Percentiles rank a stretch among this genome's conserved stretches.
phyloP scores from a whole-genome alignment of 2,329 filamentous ascomycete species.

The Trichoderma harzianum region DNA sequence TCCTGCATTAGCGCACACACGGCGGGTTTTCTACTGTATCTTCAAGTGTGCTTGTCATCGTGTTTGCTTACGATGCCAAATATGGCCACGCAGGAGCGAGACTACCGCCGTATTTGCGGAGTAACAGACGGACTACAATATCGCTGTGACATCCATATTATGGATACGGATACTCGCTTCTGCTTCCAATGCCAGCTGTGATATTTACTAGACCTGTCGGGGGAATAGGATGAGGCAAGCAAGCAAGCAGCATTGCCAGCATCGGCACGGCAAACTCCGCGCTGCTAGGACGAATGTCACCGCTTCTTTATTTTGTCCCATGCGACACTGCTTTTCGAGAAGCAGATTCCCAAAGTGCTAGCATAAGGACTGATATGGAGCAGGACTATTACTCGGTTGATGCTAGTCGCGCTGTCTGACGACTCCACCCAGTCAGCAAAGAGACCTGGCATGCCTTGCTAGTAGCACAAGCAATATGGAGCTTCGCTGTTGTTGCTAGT shows the following conservation, averaged over 20 bases:
- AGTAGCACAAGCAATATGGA: constrained; percentile 3
- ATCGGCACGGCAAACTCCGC: background rate
- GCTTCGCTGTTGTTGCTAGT: background rate
- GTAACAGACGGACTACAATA: background rate
- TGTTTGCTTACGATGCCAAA: background rate
- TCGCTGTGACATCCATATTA: background rate
- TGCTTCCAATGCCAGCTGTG: background rate
- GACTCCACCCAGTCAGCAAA: constrained; percentile 13
- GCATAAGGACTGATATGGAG: background rate
- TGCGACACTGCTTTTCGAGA: background rate
- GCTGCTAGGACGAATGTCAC: background rate
- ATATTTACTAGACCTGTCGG: background rate
- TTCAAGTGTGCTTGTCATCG: background rate
- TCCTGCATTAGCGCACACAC: constrained; percentile 24
- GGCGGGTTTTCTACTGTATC: background rate
- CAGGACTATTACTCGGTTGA: background rate
- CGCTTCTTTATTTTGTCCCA: background rate
- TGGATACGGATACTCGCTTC: background rate
- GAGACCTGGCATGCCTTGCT: background rate
- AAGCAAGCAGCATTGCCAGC: background rate
- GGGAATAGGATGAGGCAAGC: background rate
- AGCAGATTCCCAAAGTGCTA: background rate
- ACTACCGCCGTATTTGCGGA: background rate
- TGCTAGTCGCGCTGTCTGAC: constrained; percentile 7
- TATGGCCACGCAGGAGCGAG: background rate